Evolutionary conservation across 805 yeast species (phyloP), one percentile per base, ranked within the genome.

Genomic region (Yueomyces sinensis): DNA sequence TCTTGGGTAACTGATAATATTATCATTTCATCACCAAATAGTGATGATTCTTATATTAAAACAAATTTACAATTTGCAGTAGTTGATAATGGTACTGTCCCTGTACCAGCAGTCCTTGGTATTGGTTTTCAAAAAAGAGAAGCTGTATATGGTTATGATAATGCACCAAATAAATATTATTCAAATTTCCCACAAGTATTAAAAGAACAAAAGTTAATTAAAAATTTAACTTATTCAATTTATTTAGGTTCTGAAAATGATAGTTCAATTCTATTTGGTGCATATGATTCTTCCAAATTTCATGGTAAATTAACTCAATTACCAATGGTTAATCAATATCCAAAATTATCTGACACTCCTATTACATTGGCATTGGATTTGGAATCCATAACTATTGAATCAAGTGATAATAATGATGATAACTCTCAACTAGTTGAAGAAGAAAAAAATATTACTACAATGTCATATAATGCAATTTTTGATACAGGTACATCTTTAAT

Each of bases 71-170:
- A 80, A 16, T 67, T 83, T 52, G 94, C 87, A 9, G 66, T 82
- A 18, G 86, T 76, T 11, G 68, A 70, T 43, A 50, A 54, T 28
- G 68, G 79, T 3, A 70, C 72, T 37, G 71, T 82, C 4, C 56
- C 72, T 15, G 41, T 50, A 5, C 38, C 43, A 22, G 86, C 89
- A 29, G 84, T 80, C 14, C 56, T 78, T 30, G 82, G 84, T 14
- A 70, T 79, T 38, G 84, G 87, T 1, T 64, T 76, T 22, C 56
- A 66, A 3, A 74, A 74, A 23, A 65, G 77, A 35, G 93, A 83
- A 52, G 63, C 72, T 3, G 49, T 49, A 11, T 24, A 22, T n/a
- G 49, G 51, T 5, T 51, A 51, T 33, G 42, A 41, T 3, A 38
- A 40, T 27, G 50, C 52, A 4, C 43, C 53, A 3, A 34, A 43